Evolutionary conservation across 2,329 filamentous ascomycete genomes (phyloP).

Genomic region (Colletotrichum spinosum): DNA sequence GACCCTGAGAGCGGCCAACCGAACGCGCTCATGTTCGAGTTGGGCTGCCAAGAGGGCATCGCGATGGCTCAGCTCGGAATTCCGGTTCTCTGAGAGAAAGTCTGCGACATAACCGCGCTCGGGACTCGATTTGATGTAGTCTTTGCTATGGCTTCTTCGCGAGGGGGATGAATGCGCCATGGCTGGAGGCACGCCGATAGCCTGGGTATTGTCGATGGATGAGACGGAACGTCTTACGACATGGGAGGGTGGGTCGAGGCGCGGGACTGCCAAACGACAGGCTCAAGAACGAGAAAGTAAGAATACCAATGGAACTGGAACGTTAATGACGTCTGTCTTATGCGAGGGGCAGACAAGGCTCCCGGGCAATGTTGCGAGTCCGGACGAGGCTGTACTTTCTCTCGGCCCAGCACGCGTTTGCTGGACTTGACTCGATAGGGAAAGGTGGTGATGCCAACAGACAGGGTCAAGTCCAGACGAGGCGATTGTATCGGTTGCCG

Average conservation of each 20-base stretch:
- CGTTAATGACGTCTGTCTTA: conserved; percentile 21
- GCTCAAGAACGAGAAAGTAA: conserved; percentile 1
- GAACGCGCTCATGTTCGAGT: conserved; percentile 74
- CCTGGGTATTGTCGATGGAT: conserved; percentile 19
- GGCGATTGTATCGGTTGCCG: no score
- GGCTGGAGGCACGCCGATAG: conserved; percentile 28
- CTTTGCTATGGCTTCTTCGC: conserved; percentile 45
- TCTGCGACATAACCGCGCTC: conserved; percentile 63
- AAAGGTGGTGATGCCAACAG: conserved; percentile 11
- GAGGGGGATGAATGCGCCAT: conserved; percentile 60
- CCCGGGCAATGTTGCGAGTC: conserved; percentile 16
- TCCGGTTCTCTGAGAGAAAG: conserved; percentile 71
- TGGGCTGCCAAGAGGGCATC: conserved; percentile 75
- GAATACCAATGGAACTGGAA: not conserved
- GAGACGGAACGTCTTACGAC: conserved; percentile 27
- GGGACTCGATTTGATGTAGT: conserved; percentile 55
- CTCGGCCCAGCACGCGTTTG: not conserved
- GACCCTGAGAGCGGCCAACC: conserved; percentile 60
- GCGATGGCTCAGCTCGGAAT: conserved; percentile 72
- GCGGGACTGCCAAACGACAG: conserved; percentile 21
- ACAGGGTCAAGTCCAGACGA: conserved; percentile 14
- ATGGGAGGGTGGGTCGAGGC: conserved; percentile 29
- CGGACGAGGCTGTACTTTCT: conserved; percentile 34
- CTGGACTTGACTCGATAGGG: conserved; percentile 9
- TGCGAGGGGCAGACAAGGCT: conserved; percentile 21